Evolutionary conservation across 169 alveolate genomes (phyloP).

Genomic region (Babesia caballi): DNA sequence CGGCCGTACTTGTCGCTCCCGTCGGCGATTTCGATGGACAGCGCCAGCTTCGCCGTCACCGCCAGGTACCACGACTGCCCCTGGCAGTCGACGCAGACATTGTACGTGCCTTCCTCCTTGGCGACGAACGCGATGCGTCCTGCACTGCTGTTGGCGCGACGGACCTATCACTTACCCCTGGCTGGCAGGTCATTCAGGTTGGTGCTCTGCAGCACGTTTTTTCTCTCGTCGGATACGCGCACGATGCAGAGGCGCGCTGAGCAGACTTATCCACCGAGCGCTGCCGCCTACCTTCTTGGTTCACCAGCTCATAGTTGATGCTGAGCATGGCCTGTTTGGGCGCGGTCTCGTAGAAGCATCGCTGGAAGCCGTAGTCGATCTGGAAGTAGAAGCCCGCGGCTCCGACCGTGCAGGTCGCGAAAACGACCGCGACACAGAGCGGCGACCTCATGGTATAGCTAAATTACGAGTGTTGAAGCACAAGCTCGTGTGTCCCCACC

Average conservation of each 20-base stretch:
- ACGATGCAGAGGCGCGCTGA: constrained; percentile 40
- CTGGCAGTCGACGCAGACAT: constrained; percentile 72
- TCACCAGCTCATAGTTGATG: constrained; percentile 39
- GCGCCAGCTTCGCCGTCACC: constrained; percentile 58
- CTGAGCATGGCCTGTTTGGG: constrained; percentile 55
- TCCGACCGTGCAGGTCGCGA: constrained; percentile 1
- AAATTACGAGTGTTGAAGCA: neutral
- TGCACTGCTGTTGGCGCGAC: neutral
- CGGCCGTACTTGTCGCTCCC: constrained; percentile 59
- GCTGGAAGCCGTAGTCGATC: constrained; percentile 36
- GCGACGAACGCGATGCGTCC: constrained; percentile 68
- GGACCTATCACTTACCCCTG: neutral
- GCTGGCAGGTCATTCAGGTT: constrained; percentile 27
- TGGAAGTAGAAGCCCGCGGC: constrained; percentile 30
- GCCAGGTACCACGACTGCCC: constrained; percentile 68
- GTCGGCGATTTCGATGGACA: constrained; percentile 72
- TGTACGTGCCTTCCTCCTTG: constrained; percentile 49
- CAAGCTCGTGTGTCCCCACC: neutral
- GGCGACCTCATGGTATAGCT: neutral
- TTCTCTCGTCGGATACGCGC: constrained; percentile 14
- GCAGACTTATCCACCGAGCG: neutral
- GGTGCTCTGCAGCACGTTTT: constrained; percentile 23
- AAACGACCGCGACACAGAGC: neutral
- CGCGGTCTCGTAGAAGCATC: constrained; percentile 59
- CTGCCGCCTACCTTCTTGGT: constrained; percentile 33